These are phyloP conservation scores for Achlya hypogyna DNA, from an alignment of 352 stramenopile genomes.

Conservation along the genomic window DNA sequence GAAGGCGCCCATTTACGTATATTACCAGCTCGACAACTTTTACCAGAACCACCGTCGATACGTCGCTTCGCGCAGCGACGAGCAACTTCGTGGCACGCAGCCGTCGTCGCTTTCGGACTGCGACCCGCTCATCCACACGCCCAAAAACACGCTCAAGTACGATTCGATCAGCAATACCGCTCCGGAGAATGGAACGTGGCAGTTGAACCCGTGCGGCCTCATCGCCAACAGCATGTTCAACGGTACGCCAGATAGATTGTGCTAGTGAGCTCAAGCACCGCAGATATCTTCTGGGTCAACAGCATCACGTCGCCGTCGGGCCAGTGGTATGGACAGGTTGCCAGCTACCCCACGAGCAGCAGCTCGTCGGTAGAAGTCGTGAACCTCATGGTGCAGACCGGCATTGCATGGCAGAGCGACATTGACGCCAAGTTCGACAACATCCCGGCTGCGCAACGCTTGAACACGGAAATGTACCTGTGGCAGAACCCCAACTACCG, in stretches of 20 bases:
- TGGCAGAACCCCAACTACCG: constrained; percentile 80
- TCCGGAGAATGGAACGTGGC: constrained; percentile 27
- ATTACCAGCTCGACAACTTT: constrained; percentile 99
- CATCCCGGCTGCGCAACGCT: constrained; percentile 43
- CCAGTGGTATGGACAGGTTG: constrained; percentile 52
- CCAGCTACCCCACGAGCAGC: constrained; percentile 32
- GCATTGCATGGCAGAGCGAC: constrained; percentile 97
- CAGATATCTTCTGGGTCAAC: constrained; percentile 84
- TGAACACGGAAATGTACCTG: constrained; percentile 46
- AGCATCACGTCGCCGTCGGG: constrained; percentile 34
- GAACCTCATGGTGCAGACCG: constrained; percentile 88
- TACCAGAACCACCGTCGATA: constrained; percentile 99
- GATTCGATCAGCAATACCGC: constrained; percentile 40
- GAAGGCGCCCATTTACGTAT: constrained; percentile 93
- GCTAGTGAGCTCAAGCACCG: background rate
- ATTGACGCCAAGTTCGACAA: constrained; percentile 94
- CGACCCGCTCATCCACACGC: constrained; percentile 53
- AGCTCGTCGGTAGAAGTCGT: constrained; percentile 35
- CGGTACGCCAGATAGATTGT: constrained; percentile 32
- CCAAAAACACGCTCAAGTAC: constrained; percentile 47
- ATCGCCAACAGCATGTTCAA: constrained; percentile 99
- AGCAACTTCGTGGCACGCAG: constrained; percentile 77
- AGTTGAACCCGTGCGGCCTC: constrained; percentile 95
- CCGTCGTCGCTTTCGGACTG: constrained; percentile 61
- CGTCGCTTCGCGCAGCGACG: constrained; percentile 82